Conservation (phyloP, 768 basidiomycete species). For the Pseudohyphozyma bogoriensis region DNA sequence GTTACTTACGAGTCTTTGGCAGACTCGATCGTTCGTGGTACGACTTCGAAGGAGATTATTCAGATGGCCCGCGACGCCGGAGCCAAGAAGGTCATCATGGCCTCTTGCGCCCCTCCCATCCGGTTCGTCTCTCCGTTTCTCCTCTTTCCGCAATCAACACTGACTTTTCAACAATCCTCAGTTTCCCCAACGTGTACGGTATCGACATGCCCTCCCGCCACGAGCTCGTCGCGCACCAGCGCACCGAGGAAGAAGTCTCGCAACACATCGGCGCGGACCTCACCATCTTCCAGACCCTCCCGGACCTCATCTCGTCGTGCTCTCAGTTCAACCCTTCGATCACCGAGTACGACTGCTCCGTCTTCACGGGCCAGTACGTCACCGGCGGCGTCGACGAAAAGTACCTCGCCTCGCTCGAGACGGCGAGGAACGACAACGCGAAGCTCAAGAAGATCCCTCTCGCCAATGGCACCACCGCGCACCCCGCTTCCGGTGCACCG, state of each 20-base stretch:
- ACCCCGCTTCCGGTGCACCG: too few species aligned
- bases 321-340: constrained; percentile 65
- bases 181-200: constrained; percentile 90
- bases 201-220: constrained; percentile 98
- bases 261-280: constrained; percentile 82
- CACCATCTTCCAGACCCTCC: constrained; percentile 86
- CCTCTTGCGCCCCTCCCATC: constrained; percentile 94
- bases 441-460: constrained; percentile 46
- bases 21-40: constrained; percentile 98
- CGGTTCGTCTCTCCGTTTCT: constrained; percentile 45
- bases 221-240: constrained; percentile 79
- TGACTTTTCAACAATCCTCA: constrained; percentile 32
- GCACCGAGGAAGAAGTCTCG: constrained; percentile 62
- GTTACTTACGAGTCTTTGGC: not conserved
- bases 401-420: constrained; percentile 68
- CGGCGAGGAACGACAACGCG: constrained; percentile 67
- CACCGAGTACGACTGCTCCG: constrained; percentile 81
- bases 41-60: constrained; percentile 95
- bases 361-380: constrained; percentile 93
- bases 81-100: constrained; percentile 88
- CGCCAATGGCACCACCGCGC: not conserved
- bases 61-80: constrained; percentile 99
- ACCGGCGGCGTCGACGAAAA: constrained; percentile 81
- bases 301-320: constrained; percentile 77
- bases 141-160: not conserved